These are phyloP conservation scores for Hypoxylon sp. DNA, from an alignment of 2,329 filamentous ascomycete genomes.

Conservation along the genomic window DNA sequence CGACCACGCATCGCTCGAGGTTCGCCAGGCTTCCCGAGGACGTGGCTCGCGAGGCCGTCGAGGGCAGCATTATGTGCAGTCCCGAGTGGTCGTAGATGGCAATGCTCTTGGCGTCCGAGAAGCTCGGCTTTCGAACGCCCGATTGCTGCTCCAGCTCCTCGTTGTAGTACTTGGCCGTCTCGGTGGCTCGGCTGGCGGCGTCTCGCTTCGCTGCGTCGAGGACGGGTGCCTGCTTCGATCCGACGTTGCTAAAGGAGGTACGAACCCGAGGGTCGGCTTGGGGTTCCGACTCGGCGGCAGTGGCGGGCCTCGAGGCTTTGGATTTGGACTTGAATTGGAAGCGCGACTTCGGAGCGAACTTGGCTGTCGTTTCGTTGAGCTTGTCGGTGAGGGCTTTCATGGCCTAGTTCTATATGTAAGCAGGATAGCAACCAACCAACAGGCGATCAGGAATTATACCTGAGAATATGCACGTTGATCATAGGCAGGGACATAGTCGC, in stretches of 20 bases:
- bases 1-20: slow-evolving; percentile 76
- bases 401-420: slow-evolving; percentile 57
- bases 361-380: slow-evolving; percentile 73
- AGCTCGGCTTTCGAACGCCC: slow-evolving; percentile 66
- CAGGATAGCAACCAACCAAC: not conserved
- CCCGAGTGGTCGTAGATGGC: slow-evolving; percentile 71
- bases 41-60: slow-evolving; percentile 74
- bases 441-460: slow-evolving; percentile 53
- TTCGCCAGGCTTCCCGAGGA: slow-evolving; percentile 77
- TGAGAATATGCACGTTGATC: slow-evolving; percentile 88
- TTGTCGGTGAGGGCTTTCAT: slow-evolving; percentile 84
- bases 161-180: slow-evolving; percentile 62
- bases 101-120: slow-evolving; percentile 68
- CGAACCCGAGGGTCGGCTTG: slow-evolving; percentile 46
- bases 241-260: slow-evolving; percentile 33
- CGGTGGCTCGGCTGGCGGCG: slow-evolving; percentile 50
- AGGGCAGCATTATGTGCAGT: slow-evolving; percentile 80
- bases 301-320: slow-evolving; percentile 62
- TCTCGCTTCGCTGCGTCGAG: slow-evolving; percentile 47
- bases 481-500: slow-evolving; percentile 83
- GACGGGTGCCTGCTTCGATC: slow-evolving; percentile 20
- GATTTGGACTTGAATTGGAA: slow-evolving; percentile 81
- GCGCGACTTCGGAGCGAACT: slow-evolving; percentile 76
- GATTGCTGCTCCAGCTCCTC: slow-evolving; percentile 57
- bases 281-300: slow-evolving; percentile 53